phyloP scores from a whole-genome alignment of 768 basidiomycete species.

The Chalciporus pseudorubinellus region DNA sequence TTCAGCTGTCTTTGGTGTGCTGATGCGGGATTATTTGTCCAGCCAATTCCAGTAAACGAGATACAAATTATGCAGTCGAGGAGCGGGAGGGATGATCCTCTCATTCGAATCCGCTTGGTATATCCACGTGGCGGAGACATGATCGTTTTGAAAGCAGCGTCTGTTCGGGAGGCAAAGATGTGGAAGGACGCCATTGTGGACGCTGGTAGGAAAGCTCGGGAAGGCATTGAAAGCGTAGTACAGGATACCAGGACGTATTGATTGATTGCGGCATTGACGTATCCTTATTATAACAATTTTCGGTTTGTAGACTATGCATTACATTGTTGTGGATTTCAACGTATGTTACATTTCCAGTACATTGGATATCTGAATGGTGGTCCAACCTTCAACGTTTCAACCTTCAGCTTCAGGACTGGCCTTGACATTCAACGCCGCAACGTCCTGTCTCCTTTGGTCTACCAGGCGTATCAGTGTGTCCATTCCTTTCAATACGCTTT shows the following conservation, averaged over 20 bases:
- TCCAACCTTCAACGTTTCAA: neutral
- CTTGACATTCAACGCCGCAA: conserved; percentile 19
- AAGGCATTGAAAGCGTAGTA: conserved; percentile 5
- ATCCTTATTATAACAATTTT: no score
- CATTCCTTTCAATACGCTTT: conserved; percentile 73
- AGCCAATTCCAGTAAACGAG: conserved; percentile 78
- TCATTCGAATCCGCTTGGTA: conserved; percentile 62
- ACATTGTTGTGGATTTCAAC: no score
- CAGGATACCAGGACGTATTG: neutral
- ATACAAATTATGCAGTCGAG: conserved; percentile 56
- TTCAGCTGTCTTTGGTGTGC: neutral
- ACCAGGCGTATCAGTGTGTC: conserved; percentile 62
- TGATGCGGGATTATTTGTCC: neutral
- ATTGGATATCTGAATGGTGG: neutral
- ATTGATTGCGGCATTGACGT: no score
- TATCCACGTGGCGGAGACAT: conserved; percentile 76
- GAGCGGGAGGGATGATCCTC: conserved; percentile 57
- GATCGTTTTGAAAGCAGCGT: conserved; percentile 56
- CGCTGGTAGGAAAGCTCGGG: conserved; percentile 11
- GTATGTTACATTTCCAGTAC: no score
- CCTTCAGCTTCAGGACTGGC: neutral
- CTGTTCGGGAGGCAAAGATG: conserved; percentile 54
- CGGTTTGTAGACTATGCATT: no score
- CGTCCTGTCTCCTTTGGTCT: conserved; percentile 50
- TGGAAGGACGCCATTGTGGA: conserved; percentile 46